Conservation (phyloP, 352 stramenopile genomes). For the Pythium vanterpoolii region DNA sequence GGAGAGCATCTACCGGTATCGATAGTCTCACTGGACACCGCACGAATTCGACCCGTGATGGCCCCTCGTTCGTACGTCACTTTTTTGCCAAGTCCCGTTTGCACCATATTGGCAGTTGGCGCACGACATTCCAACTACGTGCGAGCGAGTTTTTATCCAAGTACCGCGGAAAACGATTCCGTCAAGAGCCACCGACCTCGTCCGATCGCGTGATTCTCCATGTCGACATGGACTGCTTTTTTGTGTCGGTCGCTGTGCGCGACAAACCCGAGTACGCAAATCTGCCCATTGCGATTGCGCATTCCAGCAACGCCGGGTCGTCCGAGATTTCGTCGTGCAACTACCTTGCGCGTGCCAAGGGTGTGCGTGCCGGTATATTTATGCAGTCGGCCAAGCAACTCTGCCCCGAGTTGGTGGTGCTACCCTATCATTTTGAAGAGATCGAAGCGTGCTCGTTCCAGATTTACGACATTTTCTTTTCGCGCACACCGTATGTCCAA, state of each 20-base stretch:
- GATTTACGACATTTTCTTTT: constrained; percentile 92
- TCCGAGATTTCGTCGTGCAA: constrained; percentile 95
- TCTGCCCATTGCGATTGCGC: constrained; percentile 89
- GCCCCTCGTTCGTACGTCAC: constrained; percentile 65
- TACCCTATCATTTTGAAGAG: constrained; percentile 93
- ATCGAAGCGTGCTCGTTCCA: constrained; percentile 90
- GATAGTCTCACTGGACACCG: not conserved
- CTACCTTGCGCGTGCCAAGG: constrained; percentile 91
- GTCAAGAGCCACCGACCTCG: constrained; percentile 30
- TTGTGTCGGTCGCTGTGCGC: constrained; percentile 89
- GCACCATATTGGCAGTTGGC: constrained; percentile 84
- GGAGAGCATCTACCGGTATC: not conserved
- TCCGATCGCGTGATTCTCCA: constrained; percentile 89
- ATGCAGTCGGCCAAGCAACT: constrained; percentile 89
- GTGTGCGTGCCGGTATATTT: constrained; percentile 93
- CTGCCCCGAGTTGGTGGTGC: constrained; percentile 90
- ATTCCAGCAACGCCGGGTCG: constrained; percentile 72
- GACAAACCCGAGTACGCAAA: constrained; percentile 69
- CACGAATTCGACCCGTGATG: constrained; percentile 69
- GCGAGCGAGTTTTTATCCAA: constrained; percentile 55
- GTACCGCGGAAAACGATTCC: constrained; percentile 46
- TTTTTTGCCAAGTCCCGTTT: constrained; percentile 85
- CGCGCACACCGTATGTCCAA: constrained; percentile 86
- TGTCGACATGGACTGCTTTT: constrained; percentile 98
- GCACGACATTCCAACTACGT: constrained; percentile 69